Conservation (phyloP, 225 moss, liverwort and hornwort species). For the Pleurozium schreberi region DNA sequence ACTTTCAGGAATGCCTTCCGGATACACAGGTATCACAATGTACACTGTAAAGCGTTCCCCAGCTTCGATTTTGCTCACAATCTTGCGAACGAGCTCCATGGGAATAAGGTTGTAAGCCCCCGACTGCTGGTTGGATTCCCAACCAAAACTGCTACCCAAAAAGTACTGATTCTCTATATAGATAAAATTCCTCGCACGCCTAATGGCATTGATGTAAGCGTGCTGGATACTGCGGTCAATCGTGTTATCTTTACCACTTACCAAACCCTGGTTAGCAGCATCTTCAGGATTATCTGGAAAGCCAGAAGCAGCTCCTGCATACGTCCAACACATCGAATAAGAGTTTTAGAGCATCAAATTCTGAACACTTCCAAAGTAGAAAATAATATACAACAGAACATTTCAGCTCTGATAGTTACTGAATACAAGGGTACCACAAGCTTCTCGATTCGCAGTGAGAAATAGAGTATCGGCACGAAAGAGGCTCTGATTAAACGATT, state of each 20-base stretch:
- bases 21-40: slow-evolving; percentile 77
- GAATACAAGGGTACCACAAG: background rate
- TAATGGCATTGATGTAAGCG: slow-evolving; percentile 82
- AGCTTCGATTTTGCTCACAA: slow-evolving; percentile 89
- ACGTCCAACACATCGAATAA: background rate
- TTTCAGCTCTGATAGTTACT: background rate
- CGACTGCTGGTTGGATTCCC: slow-evolving; percentile 49
- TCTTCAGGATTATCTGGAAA: slow-evolving; percentile 46
- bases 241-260: slow-evolving; percentile 76
- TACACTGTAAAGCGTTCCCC: slow-evolving; percentile 86
- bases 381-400: background rate
- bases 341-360: background rate
- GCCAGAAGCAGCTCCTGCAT: slow-evolving; percentile 44
- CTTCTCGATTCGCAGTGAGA: background rate
- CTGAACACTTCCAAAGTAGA: background rate
- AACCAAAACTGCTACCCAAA: slow-evolving; percentile 71
- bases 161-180: slow-evolving; percentile 99
- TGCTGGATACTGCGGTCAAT: slow-evolving; percentile 89
- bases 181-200: slow-evolving; percentile 77
- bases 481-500: background rate
- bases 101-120: slow-evolving; percentile 56
- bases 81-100: slow-evolving; percentile 76
- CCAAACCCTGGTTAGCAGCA: slow-evolving; percentile 56
- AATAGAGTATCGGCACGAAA: background rate
- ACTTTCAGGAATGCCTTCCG: slow-evolving; percentile 74